phyloP scores from a whole-genome alignment of 106 monocot species.

The Dactylorhiza incarnata region DNA sequence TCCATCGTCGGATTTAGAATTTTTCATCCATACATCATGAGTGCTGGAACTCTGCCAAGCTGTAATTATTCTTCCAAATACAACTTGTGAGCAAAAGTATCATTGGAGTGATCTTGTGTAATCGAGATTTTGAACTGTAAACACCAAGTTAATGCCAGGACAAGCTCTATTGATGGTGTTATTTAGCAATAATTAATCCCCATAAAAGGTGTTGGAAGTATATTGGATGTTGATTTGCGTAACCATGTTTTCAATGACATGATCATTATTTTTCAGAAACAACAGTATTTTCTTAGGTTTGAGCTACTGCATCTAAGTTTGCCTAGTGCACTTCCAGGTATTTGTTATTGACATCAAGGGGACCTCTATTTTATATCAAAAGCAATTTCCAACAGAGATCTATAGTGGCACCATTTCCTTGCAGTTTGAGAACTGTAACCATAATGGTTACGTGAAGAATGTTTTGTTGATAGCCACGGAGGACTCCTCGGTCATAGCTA shows the following conservation, averaged over 20 bases:
- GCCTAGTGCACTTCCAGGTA: conserved; percentile 38
- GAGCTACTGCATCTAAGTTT: neutral
- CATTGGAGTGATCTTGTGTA: neutral
- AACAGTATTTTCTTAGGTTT: neutral
- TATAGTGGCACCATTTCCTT: conserved; percentile 46
- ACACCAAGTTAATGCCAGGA: neutral
- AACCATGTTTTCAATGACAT: neutral
- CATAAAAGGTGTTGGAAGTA: neutral
- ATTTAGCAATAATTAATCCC: neutral
- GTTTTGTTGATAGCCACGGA: conserved; percentile 48
- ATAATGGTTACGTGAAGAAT: conserved; percentile 46
- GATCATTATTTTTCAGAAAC: conserved; percentile 1
- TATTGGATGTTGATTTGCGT: neutral
- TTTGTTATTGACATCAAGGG: conserved; percentile 51
- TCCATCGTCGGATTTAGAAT: too few species aligned
- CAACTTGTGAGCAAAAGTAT: neutral
- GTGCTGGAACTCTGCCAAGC: neutral
- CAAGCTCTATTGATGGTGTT: neutral
- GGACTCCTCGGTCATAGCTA: conserved; percentile 56
- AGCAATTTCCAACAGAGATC: conserved; percentile 46
- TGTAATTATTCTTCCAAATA: neutral
- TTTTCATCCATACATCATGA: too few species aligned
- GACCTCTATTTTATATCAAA: conserved; percentile 45
- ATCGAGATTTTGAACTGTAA: neutral
- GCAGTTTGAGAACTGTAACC: conserved; percentile 40